Evolutionary conservation across 176 grass and related monocot species (phyloP), one percentile per base, ranked within the genome.

Genomic region (Areca catechu): DNA sequence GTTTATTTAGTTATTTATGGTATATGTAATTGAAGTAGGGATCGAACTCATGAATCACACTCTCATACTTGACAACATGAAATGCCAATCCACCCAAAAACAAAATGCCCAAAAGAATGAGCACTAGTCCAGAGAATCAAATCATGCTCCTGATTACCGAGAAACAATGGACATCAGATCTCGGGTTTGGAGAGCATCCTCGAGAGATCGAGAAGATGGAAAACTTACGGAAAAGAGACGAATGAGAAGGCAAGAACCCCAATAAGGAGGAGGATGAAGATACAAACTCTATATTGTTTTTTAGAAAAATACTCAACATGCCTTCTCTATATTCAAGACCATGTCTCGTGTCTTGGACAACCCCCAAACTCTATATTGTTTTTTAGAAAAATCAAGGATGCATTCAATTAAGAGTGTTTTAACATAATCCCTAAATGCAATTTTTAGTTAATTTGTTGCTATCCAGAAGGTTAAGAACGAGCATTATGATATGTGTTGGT

Each of bases 21-120:
- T n/a, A n/a, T n/a, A n/a, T n/a, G 76, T 73, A 98, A 65, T 98
- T 98, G 78, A 98, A 98, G 76, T 98, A 98, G 29, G 93, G 93
- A 71, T 98, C 93, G 70, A 98, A 98, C 70, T 98, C 93, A 66
- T 98, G 93, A 73, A 98, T 98, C 86, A 98, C 93, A 60, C 93
- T 98, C 75, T 98, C 93, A 51, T 98, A 98, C 84, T 92, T 98
- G 48, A 98, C 92, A 2, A 98, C 93, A 88, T 98, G 76, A 59
- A 48, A 65, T 27, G 16, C 53, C 54, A 65, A 57, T 23, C 7
- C 37, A 62, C 72, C 53, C 20, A 25, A 63, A 71, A 51, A 37
- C 22, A 20, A 72, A 61, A 55, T 22, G 2, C 7, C n/a, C 5
- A 22, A 20, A 1, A 37, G 62, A 10, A 82, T 24, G 20, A 4